Base-by-base conservation (phyloP, 768 basidiomycete species). In the Trametes sanguinea region DNA sequence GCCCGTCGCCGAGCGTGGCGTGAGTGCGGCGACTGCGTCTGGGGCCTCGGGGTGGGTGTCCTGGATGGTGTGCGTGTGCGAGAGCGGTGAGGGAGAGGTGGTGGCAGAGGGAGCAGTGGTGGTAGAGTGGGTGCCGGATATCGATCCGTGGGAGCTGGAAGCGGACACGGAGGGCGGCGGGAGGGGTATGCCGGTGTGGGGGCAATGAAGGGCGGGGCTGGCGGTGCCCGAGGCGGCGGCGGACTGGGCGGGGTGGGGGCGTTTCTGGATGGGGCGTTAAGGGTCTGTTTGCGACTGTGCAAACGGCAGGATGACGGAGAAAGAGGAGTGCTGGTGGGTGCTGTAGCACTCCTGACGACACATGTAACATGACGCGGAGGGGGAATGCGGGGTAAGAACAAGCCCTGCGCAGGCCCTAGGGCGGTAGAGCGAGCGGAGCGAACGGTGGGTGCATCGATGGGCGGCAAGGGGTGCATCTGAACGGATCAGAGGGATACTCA, bases 401-500 rank as follows among this genome's bases (percentile, higher is more conserved):
- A 22, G 22, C 22, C 22, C 22, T 22, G 1, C 22, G 22, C 22
- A 22, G 22, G 22, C 22, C 22, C 22, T 22, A 22, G 22, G 22
- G 1, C 22, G 22, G 22, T 22, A 22, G 22, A 22, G 22, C 22
- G 22, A 22, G 22, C 22, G 22, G 22, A 22, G 22, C 1, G 22
- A 1, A 22, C 22, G 22, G 22, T 22, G 22, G 22, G 22, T 22
- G 22, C 22, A 22, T 22, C 22, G 22, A 22, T 22, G 50, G 55
- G 64, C 53, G 51, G 60, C 52, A 48, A 30, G 43, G 61, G n/a
- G 22, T 7, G 39, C n/a, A 53, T 44, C 35, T 29, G 47, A 17
- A 50, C 6, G 43, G 29, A 44, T 22, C 33, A 29, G 43, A 22
- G 44, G 29, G 7, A 54, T 17, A 78, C 84, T 73, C 69, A 86